phyloP scores from a whole-genome alignment of 2,329 filamentous ascomycete genomes.

The Fusarium pseudonygamai region DNA sequence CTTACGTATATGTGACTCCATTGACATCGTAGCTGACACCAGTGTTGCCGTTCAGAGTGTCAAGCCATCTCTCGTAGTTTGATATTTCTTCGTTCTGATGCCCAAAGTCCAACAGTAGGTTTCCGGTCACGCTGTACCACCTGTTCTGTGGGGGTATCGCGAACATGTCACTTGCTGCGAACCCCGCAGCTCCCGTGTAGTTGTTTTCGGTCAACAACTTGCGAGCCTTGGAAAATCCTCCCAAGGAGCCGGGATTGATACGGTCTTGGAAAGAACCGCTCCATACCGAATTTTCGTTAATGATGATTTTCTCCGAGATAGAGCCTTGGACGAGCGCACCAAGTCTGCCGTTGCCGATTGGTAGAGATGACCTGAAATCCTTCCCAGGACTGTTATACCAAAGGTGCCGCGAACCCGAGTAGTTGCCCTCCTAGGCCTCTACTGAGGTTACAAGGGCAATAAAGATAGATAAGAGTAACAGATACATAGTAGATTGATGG shows the following conservation, averaged over 20 bases:
- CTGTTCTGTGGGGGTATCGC: background rate
- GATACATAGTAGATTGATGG: background rate
- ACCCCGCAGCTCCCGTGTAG: background rate
- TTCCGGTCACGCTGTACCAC: background rate
- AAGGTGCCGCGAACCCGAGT: background rate
- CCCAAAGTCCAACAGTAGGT: background rate
- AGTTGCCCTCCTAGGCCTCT: accelerated
- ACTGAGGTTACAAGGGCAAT: background rate
- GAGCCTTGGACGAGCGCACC: background rate
- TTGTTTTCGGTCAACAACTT: background rate
- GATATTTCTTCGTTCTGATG: background rate
- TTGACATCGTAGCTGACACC: background rate
- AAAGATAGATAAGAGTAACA: background rate
- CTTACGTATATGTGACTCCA: background rate
- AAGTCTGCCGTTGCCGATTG: background rate
- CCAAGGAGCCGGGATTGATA: background rate
- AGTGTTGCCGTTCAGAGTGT: background rate
- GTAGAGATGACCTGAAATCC: background rate
- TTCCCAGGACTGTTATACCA: background rate
- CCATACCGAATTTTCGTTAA: background rate
- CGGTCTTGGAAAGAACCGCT: background rate
- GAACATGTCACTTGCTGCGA: background rate
- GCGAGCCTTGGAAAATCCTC: background rate
- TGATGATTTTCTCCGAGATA: background rate
- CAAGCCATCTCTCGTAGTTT: background rate